Base-by-base conservation (phyloP, 768 basidiomycete species). In the Tephrocybe sp. region DNA sequence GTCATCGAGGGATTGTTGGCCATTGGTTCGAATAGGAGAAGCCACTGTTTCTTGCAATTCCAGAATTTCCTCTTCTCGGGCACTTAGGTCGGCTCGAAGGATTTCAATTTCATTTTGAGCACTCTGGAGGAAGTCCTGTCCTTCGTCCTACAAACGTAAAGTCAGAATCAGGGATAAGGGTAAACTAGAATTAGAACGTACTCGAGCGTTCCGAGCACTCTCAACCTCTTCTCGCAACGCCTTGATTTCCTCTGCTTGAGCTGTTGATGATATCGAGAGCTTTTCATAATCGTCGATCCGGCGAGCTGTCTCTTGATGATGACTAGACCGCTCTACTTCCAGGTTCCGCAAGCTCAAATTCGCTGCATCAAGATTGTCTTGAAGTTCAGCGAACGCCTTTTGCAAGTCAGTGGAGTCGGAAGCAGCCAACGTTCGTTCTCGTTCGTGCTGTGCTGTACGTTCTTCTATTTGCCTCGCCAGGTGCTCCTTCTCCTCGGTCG, bases 71-170 rank as follows among this genome's bases (percentile, higher is more conserved):
- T 85, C 78, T 42, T 88, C 85, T 58, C 83, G 85, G 47, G 73
- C 70, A 37, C 64, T 65, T 25, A 90, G 65, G 55, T 91, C 87
- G 45, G 73, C 67, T 17, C 83, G 83, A 28, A 90, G 76, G n/a
- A 68, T 53, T 68, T 92, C 90, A 51, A 88, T 76, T 61, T 92
- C 91, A 49, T 78, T 77, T 54, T 83, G 81, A 4, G 84, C 82
- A 50, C 79, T 77, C 48, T 77, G 72, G 51, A 91, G 71, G 66
- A 88, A 79, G 32, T 78, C 80, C 30, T 76, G 74, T 45, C 83
- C 80, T 65, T 92, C 88, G 3, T 81, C 78, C 68, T 84, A 68
- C 20, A 47, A 43, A 38, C 54, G 50, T 30, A 26, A 30, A 15
- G 36, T 40, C 5, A 17, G 32, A 53, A 51, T 46, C 45, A 17